These are phyloP conservation scores for Astragalus membranaceus DNA, from an alignment of 306 rosid genomes.

Conservation along the genomic window DNA sequence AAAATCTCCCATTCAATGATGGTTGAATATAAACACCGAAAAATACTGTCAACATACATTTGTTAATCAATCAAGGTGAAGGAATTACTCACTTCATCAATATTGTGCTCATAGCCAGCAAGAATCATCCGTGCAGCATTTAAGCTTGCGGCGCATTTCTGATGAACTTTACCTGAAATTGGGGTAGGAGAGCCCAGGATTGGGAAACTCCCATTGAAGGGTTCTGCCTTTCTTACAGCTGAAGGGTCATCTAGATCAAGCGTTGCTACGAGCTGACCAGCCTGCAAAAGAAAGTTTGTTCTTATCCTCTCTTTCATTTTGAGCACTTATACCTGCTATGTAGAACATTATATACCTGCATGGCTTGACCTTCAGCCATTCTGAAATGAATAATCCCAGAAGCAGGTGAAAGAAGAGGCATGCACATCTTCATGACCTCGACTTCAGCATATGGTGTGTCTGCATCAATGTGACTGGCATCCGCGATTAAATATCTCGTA, in stretches of 20 bases:
- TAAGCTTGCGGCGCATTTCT: slow-evolving; percentile 85
- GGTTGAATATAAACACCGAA: background rate
- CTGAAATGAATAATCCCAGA: slow-evolving; percentile 81
- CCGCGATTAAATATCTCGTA: slow-evolving; percentile 65
- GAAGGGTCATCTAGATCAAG: slow-evolving; percentile 97
- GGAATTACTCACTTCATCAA: slow-evolving; percentile 66
- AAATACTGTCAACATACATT: background rate
- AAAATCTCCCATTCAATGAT: background rate
- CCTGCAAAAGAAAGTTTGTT: slow-evolving; percentile 36
- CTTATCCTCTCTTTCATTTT: slow-evolving; percentile 4
- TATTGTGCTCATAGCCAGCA: slow-evolving; percentile 92
- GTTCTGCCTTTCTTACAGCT: slow-evolving; percentile 91
- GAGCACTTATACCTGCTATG: background rate
- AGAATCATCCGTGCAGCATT: slow-evolving; percentile 89
- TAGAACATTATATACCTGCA: slow-evolving; percentile 66
- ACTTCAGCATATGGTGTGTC: slow-evolving; percentile 96
- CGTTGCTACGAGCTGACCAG: slow-evolving; percentile 92
- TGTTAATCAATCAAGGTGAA: slow-evolving; percentile 1
- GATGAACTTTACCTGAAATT: slow-evolving; percentile 93
- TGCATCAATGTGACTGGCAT: slow-evolving; percentile 77
- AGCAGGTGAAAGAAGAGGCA: slow-evolving; percentile 99
- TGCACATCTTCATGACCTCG: slow-evolving; percentile 99
- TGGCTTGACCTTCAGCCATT: slow-evolving; percentile 96
- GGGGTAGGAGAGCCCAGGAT: slow-evolving; percentile 87
- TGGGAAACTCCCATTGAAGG: slow-evolving; percentile 83